A percentile compares a stretch with the other conserved stretches of the same genome.
Evolutionary conservation across 2,329 filamentous ascomycete species (phyloP).

Genomic region (Nemania sp.): DNA sequence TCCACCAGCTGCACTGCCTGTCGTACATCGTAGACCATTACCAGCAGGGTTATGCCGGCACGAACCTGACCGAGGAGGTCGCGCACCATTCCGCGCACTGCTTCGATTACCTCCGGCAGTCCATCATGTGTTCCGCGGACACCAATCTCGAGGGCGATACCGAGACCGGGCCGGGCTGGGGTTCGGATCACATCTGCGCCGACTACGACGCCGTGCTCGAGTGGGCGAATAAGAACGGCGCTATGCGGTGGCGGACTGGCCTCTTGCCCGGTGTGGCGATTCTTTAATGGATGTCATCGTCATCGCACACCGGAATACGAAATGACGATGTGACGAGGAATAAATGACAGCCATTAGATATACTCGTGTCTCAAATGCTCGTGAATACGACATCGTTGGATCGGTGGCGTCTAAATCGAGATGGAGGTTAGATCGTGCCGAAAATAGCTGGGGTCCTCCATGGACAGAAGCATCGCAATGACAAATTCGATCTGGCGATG

Average conservation of each 20-base stretch:
- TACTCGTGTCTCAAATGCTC: too few relatives aligned
- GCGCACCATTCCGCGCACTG: constrained; percentile 45
- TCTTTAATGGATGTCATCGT: constrained; percentile 21
- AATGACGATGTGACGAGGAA: too few relatives aligned
- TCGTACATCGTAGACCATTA: constrained; percentile 42
- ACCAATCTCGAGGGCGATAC: constrained; percentile 45
- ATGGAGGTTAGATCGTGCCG: too few relatives aligned
- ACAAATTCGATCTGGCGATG: too few relatives aligned
- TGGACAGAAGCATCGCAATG: too few relatives aligned
- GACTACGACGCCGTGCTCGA: constrained; percentile 42
- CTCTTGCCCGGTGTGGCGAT: constrained; percentile 35
- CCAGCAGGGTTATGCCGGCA: constrained; percentile 42
- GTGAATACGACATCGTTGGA: too few relatives aligned
- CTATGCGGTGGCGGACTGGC: constrained; percentile 39
- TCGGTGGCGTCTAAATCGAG: too few relatives aligned
- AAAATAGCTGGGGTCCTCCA: too few relatives aligned
- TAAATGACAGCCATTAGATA: too few relatives aligned
- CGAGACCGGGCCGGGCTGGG: constrained; percentile 42
- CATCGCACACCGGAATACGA: too few relatives aligned
- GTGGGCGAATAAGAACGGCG: constrained; percentile 41
- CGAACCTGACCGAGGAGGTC: constrained; percentile 39
- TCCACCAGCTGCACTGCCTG: constrained; percentile 46
- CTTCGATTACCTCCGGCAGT: constrained; percentile 46
- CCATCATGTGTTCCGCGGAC: constrained; percentile 44
- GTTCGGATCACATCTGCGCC: constrained; percentile 41